These are phyloP conservation scores for Botrytis pseudocinerea DNA, from an alignment of 2,329 filamentous ascomycete species.

Conservation along the genomic window DNA sequence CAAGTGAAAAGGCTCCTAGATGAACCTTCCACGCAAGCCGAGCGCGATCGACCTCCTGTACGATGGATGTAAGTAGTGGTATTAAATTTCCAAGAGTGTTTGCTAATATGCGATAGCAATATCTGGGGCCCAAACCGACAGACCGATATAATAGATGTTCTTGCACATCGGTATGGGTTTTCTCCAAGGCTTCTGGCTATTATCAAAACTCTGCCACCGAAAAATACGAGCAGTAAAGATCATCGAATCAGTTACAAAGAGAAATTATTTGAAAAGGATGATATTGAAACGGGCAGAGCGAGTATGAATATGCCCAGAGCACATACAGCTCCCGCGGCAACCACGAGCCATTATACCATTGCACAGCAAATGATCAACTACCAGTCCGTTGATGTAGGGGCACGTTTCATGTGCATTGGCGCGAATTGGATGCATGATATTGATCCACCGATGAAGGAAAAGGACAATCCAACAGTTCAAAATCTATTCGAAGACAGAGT, in stretches of 20 bases:
- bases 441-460: conserved; percentile 36
- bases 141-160: conserved; percentile 51
- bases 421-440: conserved; percentile 63
- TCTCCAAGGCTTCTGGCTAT: conserved; percentile 65
- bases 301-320: conserved; percentile 25
- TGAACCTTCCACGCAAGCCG: conserved; percentile 35
- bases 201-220: conserved; percentile 58
- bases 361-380: conserved; percentile 75
- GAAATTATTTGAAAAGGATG: conserved; percentile 29
- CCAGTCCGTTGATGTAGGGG: conserved; percentile 69
- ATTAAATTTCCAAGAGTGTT: conserved; percentile 7
- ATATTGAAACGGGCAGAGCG: conserved; percentile 31
- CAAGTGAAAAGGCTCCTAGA: conserved; percentile 47
- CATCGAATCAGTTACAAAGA: conserved; percentile 26
- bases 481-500: conserved; percentile 41
- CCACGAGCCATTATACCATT: conserved; percentile 48
- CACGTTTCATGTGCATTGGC: conserved; percentile 66
- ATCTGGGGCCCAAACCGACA: conserved; percentile 69
- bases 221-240: conserved; percentile 25
- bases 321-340: not conserved
- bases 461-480: conserved; percentile 29
- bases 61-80: conserved; percentile 65
- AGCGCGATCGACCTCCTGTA: conserved; percentile 48
- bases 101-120: conserved; percentile 50
- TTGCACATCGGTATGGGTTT: conserved; percentile 66